Evolutionary conservation across 2,329 filamentous ascomycete genomes (phyloP), one percentile per base, ranked within the genome.

Genomic region (Pseudogymnoascus sp.): DNA sequence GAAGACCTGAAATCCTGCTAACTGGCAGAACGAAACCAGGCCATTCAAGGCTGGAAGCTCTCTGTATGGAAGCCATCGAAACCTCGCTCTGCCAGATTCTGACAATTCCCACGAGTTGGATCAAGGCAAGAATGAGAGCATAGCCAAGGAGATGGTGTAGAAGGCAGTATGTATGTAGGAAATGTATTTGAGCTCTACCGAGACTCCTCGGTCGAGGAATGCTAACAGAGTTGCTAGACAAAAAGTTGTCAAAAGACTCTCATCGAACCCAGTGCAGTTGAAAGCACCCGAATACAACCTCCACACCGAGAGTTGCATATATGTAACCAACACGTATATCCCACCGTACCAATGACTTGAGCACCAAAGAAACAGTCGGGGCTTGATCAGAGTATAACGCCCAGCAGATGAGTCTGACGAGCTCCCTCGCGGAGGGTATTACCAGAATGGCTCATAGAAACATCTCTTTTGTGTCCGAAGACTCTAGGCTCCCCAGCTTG

Each of bases 371-470:
- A 81, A 81, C 81, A 83, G 82, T 82, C 81, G 78, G 77, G 81
- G 65, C 63, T 63, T 80, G 81, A 87, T 82, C 85, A 85, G 79
- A 86, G 84, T 84, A 82, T 82, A 73, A 71, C 71, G 74, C 84
- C 88, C 88, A 87, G 88, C 79, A 82, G 80, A 76, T 77, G 77
- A 75, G 76, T 82, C 86, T 84, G 88, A 91, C 88, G 88, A 90
- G 89, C 82, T 88, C 79, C 84, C 83, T 85, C 86, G 75, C 78
- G 77, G 84, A 88, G 84, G 84, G 78, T 89, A 88, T 91, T 88
- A 88, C 84, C 88, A 75, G 78, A 82, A 79, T 73, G 83, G 85
- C 88, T 90, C 88, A 91, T 91, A 85, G 87, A 80, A 78, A 78
- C 77, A 75, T 78, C 81, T 78, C 80, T 82, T 86, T 78, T 77